Conservation (phyloP, 179 eudicot genomes). For the Beta corolliflora region DNA sequence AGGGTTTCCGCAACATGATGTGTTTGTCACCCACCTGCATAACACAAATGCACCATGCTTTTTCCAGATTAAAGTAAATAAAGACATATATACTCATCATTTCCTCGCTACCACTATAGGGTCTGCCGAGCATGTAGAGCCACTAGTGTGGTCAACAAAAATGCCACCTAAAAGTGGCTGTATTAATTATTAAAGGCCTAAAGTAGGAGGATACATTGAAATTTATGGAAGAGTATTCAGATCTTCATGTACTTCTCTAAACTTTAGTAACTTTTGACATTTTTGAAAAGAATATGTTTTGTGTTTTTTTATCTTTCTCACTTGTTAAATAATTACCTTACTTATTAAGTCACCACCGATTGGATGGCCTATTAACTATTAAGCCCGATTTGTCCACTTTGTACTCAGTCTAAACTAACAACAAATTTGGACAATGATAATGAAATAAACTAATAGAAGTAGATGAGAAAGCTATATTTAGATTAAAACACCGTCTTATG, state of each 20-base stretch:
- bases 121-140: not conserved
- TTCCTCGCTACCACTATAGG: not conserved
- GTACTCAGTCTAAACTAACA: no score
- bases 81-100: not conserved
- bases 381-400: no score
- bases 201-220: not conserved
- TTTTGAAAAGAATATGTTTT: no score
- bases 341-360: no score
- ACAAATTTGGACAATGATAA: no score
- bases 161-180: not conserved
- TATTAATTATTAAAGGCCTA: not conserved
- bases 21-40: conserved; percentile 2
- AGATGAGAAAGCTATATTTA: no score
- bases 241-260: not conserved
- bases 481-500: no score
- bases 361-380: no score
- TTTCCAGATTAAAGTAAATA: not conserved
- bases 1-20: conserved; percentile 3
- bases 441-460: no score
- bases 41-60: not conserved
- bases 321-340: no score
- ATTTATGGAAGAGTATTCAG: no score
- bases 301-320: no score
- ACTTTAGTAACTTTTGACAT: not conserved
- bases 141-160: not conserved